These are phyloP conservation scores for Grigorovia jiainica DNA, from an alignment of 805 yeast species.

Conservation along the genomic window DNA sequence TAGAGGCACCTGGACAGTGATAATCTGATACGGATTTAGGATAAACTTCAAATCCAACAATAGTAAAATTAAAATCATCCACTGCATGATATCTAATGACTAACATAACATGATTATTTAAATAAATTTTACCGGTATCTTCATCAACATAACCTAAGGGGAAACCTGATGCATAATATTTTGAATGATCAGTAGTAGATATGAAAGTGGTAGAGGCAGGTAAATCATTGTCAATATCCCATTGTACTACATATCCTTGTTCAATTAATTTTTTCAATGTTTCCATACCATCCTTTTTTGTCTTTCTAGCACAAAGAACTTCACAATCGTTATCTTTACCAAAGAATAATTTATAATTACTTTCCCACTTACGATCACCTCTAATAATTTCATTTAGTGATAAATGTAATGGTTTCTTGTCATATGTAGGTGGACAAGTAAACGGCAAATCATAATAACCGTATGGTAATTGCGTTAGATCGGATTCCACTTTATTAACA, in stretches of 20 bases:
- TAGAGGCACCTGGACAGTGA: constrained; percentile 68
- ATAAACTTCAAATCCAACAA: constrained; percentile 85
- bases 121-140: constrained; percentile 40
- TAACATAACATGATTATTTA: constrained; percentile 74
- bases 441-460: constrained; percentile 72
- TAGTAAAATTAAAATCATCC: constrained; percentile 39
- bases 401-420: constrained; percentile 51
- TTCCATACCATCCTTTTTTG: constrained; percentile 40
- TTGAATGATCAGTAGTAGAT: constrained; percentile 44
- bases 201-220: constrained; percentile 85
- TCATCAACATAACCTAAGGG: constrained; percentile 65
- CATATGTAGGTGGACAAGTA: constrained; percentile 57
- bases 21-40: constrained; percentile 66
- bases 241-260: constrained; percentile 68
- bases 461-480: constrained; percentile 60
- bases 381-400: constrained; percentile 68
- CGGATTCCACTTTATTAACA: constrained; percentile 74
- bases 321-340: constrained; percentile 58
- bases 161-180: constrained; percentile 80
- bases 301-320: constrained; percentile 57
- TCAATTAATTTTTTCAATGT: constrained; percentile 54
- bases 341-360: constrained; percentile 57
- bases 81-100: constrained; percentile 63
- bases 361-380: constrained; percentile 73
- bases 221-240: constrained; percentile 66